Base-by-base conservation (phyloP, 2,329 filamentous ascomycete species). In the Curvularia hawaiiensis region DNA sequence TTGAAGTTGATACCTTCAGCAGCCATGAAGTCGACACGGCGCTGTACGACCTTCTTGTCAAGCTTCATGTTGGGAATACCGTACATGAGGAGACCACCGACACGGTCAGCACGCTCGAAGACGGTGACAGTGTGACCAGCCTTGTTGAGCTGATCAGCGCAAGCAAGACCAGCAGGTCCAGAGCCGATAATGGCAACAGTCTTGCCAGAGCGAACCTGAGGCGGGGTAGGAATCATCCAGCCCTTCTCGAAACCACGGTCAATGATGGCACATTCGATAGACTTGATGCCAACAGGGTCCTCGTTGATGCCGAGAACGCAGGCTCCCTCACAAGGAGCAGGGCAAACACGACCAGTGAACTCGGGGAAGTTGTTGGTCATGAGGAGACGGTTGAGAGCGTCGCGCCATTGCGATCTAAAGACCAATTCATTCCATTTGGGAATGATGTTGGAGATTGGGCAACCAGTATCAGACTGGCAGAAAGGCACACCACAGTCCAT, bases 41-140 rank as follows among this genome's bases (percentile, higher is more conserved):
- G 90, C 83, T 97, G 94, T 59, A 98, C 94, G 63, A 97, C 88
- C 74, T 92, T 92, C 85, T 98, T 98, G 82, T 98, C 94, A 41
- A 98, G 90, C 83, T 98, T 98, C 94, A 98, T 98, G 83, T 98
- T 98, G 66, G 94, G 94, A 67, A 98, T 98, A 67, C 94, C 94
- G 75, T 98, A 97, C 94, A 97, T 97, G 71, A 98, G 86, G 54
- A 98, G 84, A 77, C 94, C 94, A 79, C 94, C 94, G 56, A 90
- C 82, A 64, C 94, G 91, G 75, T 98, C 94, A 59, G 92, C 87
- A 64, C 94, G 91, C 84, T 98, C 94, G 73, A 95, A 97, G 18
- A 98, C 87, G 12, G 92, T 97, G 53, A 97, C 92, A 4, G 75
- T 80, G 80, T 98, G 94, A 28, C 94, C 94, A 68, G 90, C 91